phyloP scores from a whole-genome alignment of 2,329 filamentous ascomycete species.

The Bertia moriformis region DNA sequence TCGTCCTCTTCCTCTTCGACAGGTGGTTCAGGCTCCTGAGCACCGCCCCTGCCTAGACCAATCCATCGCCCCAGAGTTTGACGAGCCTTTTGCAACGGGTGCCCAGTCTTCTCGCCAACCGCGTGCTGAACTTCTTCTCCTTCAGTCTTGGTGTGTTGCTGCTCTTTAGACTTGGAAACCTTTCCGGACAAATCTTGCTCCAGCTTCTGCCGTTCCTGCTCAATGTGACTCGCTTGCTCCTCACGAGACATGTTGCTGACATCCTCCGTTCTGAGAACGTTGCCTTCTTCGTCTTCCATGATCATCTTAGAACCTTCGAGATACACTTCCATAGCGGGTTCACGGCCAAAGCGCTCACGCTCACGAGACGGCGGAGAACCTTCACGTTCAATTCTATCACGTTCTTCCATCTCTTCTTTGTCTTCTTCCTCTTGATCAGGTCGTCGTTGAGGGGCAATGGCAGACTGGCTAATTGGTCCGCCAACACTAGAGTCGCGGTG shows the following conservation, averaged over 20 bases:
- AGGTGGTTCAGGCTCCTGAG: too few relatives aligned
- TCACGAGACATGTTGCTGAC: slow-evolving; percentile 21
- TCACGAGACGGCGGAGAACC: slow-evolving; percentile 13
- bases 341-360: slow-evolving; percentile 11
- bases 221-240: slow-evolving; percentile 24
- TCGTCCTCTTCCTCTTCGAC: neutral
- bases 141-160: slow-evolving; percentile 22
- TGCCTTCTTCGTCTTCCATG: slow-evolving; percentile 50
- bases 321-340: slow-evolving; percentile 34
- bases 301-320: slow-evolving; percentile 44
- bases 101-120: slow-evolving; percentile 12
- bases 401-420: slow-evolving; percentile 10
- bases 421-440: slow-evolving; percentile 10
- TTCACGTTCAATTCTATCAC: slow-evolving; percentile 12
- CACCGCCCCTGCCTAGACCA: slow-evolving; percentile 13
- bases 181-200: slow-evolving; percentile 23
- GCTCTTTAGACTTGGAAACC: slow-evolving; percentile 27
- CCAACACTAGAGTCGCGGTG: slow-evolving; percentile 30
- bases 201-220: slow-evolving; percentile 27
- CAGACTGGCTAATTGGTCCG: slow-evolving; percentile 48
- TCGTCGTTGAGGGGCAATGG: slow-evolving; percentile 33
- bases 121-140: slow-evolving; percentile 22
- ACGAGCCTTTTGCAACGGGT: slow-evolving; percentile 22
- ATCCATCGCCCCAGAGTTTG: slow-evolving; percentile 28
- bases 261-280: slow-evolving; percentile 39